Evolutionary conservation across 2,329 filamentous ascomycete genomes (phyloP).

Genomic region (Claviceps fusiformis): DNA sequence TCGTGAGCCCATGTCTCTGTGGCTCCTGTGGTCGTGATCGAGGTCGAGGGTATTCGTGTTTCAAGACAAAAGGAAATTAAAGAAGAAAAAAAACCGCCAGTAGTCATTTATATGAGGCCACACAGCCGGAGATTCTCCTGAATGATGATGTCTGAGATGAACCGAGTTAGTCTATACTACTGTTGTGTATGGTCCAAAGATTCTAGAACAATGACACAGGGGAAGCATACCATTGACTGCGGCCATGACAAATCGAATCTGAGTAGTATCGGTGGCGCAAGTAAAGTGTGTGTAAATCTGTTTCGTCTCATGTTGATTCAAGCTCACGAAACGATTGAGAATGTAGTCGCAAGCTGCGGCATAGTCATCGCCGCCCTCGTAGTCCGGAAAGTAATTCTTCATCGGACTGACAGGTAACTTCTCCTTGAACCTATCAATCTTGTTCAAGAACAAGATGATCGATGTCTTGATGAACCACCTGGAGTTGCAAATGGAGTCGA

Average conservation of each 20-base stretch:
- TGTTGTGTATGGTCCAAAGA: background rate
- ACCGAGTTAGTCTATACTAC: constrained; percentile 25
- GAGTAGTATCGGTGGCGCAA: constrained; percentile 94
- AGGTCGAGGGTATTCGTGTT: constrained; percentile 30
- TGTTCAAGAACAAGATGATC: constrained; percentile 81
- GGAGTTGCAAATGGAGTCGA: constrained; percentile 79
- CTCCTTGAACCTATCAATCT: constrained; percentile 80
- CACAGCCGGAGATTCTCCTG: constrained; percentile 97
- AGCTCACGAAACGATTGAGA: constrained; percentile 90
- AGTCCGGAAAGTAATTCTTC: constrained; percentile 81
- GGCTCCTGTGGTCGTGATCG: constrained; percentile 26
- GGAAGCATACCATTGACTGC: constrained; percentile 76
- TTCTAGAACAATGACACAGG: background rate
- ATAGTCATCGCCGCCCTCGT: constrained; percentile 93
- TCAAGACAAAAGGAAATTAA: constrained; percentile 14
- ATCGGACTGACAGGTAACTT: constrained; percentile 74
- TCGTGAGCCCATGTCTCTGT: constrained; percentile 25
- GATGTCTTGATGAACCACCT: constrained; percentile 85
- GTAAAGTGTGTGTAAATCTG: constrained; percentile 99
- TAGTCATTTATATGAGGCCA: constrained; percentile 69
- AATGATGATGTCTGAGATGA: constrained; percentile 81
- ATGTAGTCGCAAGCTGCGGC: constrained; percentile 96
- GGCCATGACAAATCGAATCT: constrained; percentile 99
- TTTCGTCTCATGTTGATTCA: constrained; percentile 99
- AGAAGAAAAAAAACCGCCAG: constrained; percentile 11